Base-by-base conservation (phyloP, 768 basidiomycete species). In the Amyloporia xantha region DNA sequence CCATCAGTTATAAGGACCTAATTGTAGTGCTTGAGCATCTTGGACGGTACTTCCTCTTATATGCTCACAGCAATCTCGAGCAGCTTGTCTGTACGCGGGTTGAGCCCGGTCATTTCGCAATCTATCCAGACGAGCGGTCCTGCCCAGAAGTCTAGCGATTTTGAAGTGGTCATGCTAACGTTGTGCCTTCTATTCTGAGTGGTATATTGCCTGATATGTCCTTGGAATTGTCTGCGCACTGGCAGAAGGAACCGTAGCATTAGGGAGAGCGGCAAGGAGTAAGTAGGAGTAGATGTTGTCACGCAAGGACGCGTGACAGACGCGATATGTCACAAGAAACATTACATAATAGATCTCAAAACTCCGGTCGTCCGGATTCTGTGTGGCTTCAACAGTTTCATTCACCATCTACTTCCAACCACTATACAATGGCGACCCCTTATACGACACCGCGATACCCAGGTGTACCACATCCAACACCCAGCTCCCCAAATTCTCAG, bases 1-100 rank as follows among this genome's bases (percentile, higher is more conserved):
- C 91, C 91, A 57, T 95, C 75, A 2, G 93, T 95, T 50, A 97
- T 88, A 27, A 96, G 68, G 33, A 95, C 90, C 74, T 92, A 33
- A 33, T 33, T 33, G 30, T n/a, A n/a, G n/a, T n/a, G n/a, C n/a
- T n/a, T 15, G 28, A 15, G 13, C 11, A 27, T 11, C 15, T n/a
- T 24, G 38, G 10, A 26, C 39, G 17, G 42, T n/a, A n/a, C n/a
- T n/a, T n/a, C n/a, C n/a, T n/a, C n/a, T n/a, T 11, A 4, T 4
- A 28, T 24, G 44, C 74, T 52, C 50, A 82, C 86, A 10, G 85
- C 86, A 59, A 94, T 86, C 66, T 95, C 92, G 2, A 92, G 62
- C 24, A 91, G 77, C 54, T 76, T 81, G 65, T 91, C 85, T 35
- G 66, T 81, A 41, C 73, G 71, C 3, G 74, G 74, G 59, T 85